These are phyloP conservation scores for Fraxinus americana DNA, from an alignment of 257 asterid species.

Conservation along the genomic window DNA sequence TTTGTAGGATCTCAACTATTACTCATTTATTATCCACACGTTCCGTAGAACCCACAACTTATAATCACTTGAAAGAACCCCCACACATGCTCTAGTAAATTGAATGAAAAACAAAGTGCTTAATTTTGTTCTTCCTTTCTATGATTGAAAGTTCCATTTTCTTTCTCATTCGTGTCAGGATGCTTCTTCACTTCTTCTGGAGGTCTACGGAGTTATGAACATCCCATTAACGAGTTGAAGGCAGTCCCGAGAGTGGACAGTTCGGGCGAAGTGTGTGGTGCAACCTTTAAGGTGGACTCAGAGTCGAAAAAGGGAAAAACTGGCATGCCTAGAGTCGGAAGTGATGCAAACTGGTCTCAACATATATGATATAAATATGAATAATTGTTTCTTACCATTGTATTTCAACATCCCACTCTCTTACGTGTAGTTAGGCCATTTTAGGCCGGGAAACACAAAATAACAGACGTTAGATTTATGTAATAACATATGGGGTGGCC, in stretches of 20 bases:
- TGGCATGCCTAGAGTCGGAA: constrained; percentile 90
- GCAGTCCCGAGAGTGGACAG: constrained; percentile 94
- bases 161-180: constrained; percentile 41
- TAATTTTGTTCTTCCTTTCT: neutral
- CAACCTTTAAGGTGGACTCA: constrained; percentile 74
- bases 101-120: neutral
- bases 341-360: constrained; percentile 66
- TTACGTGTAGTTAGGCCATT: neutral
- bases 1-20: no score
- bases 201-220: constrained; percentile 89
- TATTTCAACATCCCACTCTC: no score
- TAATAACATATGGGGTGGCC: constrained; percentile 2
- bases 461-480: neutral
- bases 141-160: neutral
- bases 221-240: constrained; percentile 79
- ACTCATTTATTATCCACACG: no score
- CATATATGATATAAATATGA: neutral
- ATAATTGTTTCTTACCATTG: neutral
- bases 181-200: constrained; percentile 95
- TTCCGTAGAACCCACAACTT: no score
- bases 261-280: constrained; percentile 85
- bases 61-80: no score
- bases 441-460: neutral
- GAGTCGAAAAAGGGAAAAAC: constrained; percentile 59
- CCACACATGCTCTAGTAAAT: no score